phyloP scores from a whole-genome alignment of 495 filamentous ascomycete genomes.

The Lophiostoma macrostomum region DNA sequence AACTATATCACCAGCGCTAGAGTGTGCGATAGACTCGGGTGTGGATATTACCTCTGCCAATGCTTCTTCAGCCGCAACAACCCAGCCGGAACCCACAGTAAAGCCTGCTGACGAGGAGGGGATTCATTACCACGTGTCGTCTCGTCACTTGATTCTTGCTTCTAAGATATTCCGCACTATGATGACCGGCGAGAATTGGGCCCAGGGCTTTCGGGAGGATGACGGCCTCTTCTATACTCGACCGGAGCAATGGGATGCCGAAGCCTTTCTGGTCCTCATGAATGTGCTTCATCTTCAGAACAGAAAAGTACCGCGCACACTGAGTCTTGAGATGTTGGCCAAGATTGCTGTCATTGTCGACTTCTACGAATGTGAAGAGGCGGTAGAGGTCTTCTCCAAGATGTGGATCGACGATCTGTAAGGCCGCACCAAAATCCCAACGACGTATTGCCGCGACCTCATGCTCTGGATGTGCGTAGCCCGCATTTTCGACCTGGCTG shows the following conservation, averaged over 20 bases:
- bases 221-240: constrained; percentile 46
- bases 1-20: too few species aligned
- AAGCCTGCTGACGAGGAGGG: neutral
- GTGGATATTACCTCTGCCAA: too few species aligned
- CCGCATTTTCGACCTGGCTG: constrained; percentile 39
- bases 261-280: constrained; percentile 50
- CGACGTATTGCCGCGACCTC: constrained; percentile 34
- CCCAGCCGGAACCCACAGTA: too few species aligned
- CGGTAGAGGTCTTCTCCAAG: constrained; percentile 44
- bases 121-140: constrained; percentile 47
- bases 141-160: constrained; percentile 50
- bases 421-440: constrained; percentile 5
- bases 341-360: constrained; percentile 53
- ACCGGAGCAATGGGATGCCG: constrained; percentile 41
- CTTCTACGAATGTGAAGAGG: constrained; percentile 50
- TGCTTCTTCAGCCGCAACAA: too few species aligned
- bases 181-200: constrained; percentile 37
- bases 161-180: constrained; percentile 48
- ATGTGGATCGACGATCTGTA: constrained; percentile 45
- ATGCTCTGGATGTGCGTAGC: constrained; percentile 44
- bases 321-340: constrained; percentile 48
- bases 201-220: constrained; percentile 35
- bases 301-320: constrained; percentile 41
- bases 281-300: constrained; percentile 52
- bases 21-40: too few species aligned